Evolutionary conservation across 139 green algal genomes (phyloP).

Genomic region (Micromonas pusilla): DNA sequence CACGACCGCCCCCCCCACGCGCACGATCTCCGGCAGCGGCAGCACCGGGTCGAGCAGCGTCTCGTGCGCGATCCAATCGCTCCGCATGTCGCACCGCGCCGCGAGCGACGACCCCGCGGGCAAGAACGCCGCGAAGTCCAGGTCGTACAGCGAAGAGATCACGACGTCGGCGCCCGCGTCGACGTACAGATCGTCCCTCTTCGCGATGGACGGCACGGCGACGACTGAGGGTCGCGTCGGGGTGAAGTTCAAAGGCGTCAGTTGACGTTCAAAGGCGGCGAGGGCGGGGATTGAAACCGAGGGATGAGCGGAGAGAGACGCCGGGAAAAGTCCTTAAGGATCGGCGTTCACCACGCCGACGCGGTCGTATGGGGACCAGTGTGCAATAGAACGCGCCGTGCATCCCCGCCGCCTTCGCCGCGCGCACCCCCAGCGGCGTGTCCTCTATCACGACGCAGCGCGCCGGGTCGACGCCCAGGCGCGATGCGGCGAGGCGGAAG

Average conservation of each 20-base stretch:
- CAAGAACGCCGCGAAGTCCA: slow-evolving; percentile 58
- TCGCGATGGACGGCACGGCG: slow-evolving; percentile 65
- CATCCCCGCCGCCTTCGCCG: slow-evolving; percentile 72
- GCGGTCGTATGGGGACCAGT: no score
- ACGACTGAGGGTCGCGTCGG: no score
- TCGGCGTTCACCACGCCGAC: no score
- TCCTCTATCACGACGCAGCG: slow-evolving; percentile 83
- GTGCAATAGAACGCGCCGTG: no score
- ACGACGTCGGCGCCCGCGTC: slow-evolving; percentile 27
- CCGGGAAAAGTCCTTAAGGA: no score
- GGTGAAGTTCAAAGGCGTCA: no score
- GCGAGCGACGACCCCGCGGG: no score
- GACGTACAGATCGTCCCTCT: slow-evolving; percentile 21
- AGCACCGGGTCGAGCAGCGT: slow-evolving; percentile 48
- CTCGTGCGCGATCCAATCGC: neutral
- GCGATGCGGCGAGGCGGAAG: slow-evolving; percentile 57
- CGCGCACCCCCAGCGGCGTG: slow-evolving; percentile 47
- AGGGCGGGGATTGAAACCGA: no score
- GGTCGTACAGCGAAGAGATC: slow-evolving; percentile 40
- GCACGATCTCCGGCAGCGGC: neutral
- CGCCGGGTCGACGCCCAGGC: slow-evolving; percentile 42
- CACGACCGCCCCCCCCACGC: slow-evolving; percentile 71
- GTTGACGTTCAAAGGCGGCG: no score
- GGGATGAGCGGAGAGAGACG: no score
- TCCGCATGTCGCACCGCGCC: no score